Evolutionary conservation across 2,329 filamentous ascomycete genomes (phyloP).

Genomic region (Ilyonectria destructans): DNA sequence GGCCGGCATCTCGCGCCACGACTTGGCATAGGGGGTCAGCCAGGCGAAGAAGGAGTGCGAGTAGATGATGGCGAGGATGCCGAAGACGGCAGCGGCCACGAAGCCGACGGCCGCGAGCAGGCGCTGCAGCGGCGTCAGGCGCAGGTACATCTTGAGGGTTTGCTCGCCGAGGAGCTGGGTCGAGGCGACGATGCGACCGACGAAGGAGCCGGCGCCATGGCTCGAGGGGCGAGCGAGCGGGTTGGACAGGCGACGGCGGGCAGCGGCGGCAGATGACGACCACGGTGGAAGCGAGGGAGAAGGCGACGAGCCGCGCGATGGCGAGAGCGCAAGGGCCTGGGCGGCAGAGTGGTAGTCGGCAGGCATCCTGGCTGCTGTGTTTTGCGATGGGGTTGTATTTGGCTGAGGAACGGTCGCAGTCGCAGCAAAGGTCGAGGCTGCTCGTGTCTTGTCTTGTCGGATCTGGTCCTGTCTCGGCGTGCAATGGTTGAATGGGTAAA

Average conservation of each 20-base stretch:
- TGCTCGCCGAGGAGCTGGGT: constrained; percentile 63
- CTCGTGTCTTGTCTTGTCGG: background rate
- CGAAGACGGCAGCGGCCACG: constrained; percentile 68
- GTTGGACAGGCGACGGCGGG: constrained; percentile 60
- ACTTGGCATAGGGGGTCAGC: constrained; percentile 80
- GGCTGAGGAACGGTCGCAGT: background rate
- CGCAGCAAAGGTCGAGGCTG: background rate
- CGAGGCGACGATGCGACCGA: constrained; percentile 53
- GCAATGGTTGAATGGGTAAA: background rate
- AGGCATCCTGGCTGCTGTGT: constrained; percentile 59
- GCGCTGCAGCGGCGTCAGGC: constrained; percentile 74
- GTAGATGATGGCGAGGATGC: constrained; percentile 82
- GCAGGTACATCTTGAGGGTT: constrained; percentile 66
- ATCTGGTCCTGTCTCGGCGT: background rate
- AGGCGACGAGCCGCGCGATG: constrained; percentile 52
- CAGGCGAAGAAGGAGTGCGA: constrained; percentile 85
- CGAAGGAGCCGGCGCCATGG: constrained; percentile 48
- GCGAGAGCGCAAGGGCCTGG: constrained; percentile 64
- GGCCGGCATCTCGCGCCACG: constrained; percentile 81
- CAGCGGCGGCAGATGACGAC: constrained; percentile 34
- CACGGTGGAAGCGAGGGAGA: constrained; percentile 52
- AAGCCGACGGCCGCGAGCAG: constrained; percentile 69
- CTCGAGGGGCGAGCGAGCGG: constrained; percentile 54
- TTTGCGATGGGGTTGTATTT: background rate
- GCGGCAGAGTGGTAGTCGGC: constrained; percentile 68